These are phyloP conservation scores for Pecoramyces ruminantium DNA, from an alignment of 192 early-diverging fungal genomes.

Conservation along the genomic window DNA sequence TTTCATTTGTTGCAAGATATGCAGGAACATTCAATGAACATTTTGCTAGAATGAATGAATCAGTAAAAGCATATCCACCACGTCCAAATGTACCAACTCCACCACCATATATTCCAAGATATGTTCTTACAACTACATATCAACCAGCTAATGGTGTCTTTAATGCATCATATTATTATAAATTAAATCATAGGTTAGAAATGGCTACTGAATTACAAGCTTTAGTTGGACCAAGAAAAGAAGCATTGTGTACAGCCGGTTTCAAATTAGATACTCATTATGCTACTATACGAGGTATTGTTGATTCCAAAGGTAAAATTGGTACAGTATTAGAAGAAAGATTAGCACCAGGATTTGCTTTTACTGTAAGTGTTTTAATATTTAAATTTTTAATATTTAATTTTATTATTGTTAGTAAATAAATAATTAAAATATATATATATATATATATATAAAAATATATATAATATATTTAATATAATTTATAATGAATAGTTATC, in stretches of 20 bases:
- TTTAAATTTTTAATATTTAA: not conserved
- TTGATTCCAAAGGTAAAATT: conserved; percentile 80
- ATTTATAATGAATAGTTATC: conserved; percentile 18
- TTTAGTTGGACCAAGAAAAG: conserved; percentile 50
- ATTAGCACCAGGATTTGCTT: conserved; percentile 81
- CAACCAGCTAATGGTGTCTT: conserved; percentile 29
- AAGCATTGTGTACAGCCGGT: conserved; percentile 83
- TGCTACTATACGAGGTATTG: conserved; percentile 77
- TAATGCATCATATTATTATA: conserved; percentile 75
- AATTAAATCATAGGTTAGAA: conserved; percentile 84
- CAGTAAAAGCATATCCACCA: conserved; percentile 26
- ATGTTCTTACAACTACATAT: conserved; percentile 29
- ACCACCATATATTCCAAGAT: conserved; percentile 27
- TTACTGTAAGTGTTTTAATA: conserved; percentile 36
- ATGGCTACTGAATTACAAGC: conserved; percentile 81
- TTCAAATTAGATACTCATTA: conserved; percentile 93
- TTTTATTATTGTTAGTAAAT: conserved; percentile 7
- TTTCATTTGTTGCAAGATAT: conserved; percentile 56
- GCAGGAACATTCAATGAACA: conserved; percentile 15
- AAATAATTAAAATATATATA: not conserved
- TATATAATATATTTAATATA: too few species aligned
- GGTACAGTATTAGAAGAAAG: conserved; percentile 84
- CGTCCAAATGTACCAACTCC: conserved; percentile 25
- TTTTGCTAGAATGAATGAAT: conserved; percentile 12
- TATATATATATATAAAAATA: not conserved